Conservation (phyloP, 1,139 yeast genomes). For the Taiozyma sp. region DNA sequence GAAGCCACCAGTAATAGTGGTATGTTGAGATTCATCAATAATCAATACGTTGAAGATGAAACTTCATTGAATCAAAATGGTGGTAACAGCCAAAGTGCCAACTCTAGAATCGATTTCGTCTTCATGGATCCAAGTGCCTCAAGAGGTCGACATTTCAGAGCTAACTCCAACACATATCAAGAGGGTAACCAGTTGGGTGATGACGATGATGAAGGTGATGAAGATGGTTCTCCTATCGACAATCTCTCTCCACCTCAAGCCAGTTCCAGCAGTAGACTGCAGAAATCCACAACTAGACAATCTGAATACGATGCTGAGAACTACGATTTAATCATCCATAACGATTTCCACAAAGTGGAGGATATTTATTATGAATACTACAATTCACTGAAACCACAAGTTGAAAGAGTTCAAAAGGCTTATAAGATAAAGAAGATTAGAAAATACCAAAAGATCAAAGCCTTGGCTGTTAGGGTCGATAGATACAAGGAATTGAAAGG, state of each 20-base stretch:
- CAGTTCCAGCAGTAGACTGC: slow-evolving; percentile 13
- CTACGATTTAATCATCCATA: slow-evolving; percentile 24
- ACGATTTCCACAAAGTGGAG: slow-evolving; percentile 24
- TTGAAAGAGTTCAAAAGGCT: slow-evolving; percentile 25
- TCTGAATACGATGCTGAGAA: slow-evolving; percentile 24
- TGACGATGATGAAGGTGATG: slow-evolving; percentile 15
- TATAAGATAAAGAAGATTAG: slow-evolving; percentile 26
- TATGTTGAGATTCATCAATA: slow-evolving; percentile 24
- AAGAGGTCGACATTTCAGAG: slow-evolving; percentile 20
- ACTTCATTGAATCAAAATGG: slow-evolving; percentile 15
- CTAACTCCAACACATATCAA: slow-evolving; percentile 15
- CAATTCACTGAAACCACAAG: slow-evolving; percentile 25
- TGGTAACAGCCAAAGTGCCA: slow-evolving; percentile 6
- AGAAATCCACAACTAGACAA: slow-evolving; percentile 19
- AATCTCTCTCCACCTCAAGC: slow-evolving; percentile 16
- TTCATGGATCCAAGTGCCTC: slow-evolving; percentile 25
- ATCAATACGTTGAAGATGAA: slow-evolving; percentile 26
- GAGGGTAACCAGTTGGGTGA: slow-evolving; percentile 11
- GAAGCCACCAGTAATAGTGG: slow-evolving; percentile 19
- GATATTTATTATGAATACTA: slow-evolving; percentile 24
- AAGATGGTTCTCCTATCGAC: slow-evolving; percentile 12
- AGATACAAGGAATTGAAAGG: slow-evolving; percentile 22
- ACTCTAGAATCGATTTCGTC: slow-evolving; percentile 23
- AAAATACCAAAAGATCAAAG: slow-evolving; percentile 26
- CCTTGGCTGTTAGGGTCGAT: slow-evolving; percentile 25